Conservation (phyloP, 805 yeast genomes). For the Metschnikowia hibisci region DNA sequence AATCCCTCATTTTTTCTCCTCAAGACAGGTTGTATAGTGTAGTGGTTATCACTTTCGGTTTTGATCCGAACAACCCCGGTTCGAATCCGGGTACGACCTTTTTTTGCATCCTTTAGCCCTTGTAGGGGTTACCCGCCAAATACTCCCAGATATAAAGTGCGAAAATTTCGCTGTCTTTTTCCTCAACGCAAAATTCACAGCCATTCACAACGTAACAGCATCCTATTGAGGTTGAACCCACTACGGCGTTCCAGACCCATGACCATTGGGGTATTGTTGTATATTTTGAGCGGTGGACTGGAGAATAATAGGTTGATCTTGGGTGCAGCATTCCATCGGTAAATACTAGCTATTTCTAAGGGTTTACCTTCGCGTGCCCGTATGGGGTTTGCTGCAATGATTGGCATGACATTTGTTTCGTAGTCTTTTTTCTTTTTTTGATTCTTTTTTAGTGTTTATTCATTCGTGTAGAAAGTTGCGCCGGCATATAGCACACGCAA, state of each 20-base stretch:
- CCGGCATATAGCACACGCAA: too few relatives aligned
- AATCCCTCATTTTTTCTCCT: too few relatives aligned
- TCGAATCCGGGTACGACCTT: conserved; percentile 79
- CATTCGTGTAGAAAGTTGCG: neutral
- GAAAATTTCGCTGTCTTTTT: conserved; percentile 13
- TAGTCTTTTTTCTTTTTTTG: neutral
- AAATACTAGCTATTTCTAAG: conserved; percentile 49
- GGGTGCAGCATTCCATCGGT: conserved; percentile 71
- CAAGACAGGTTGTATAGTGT: conserved; percentile 52
- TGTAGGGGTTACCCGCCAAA: conserved; percentile 28
- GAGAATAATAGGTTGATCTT: conserved; percentile 60
- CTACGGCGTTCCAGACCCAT: conserved; percentile 65
- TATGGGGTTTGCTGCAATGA: conserved; percentile 68
- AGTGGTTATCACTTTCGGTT: conserved; percentile 80
- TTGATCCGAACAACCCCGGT: conserved; percentile 80
- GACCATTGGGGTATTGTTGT: conserved; percentile 59
- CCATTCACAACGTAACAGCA: conserved; percentile 58
- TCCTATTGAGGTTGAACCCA: conserved; percentile 68
- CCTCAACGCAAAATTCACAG: conserved; percentile 63
- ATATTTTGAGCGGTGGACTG: conserved; percentile 47
- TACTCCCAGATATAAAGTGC: conserved; percentile 14
- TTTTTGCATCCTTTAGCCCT: conserved; percentile 10
- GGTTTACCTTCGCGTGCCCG: conserved; percentile 76
- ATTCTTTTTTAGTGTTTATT: neutral
- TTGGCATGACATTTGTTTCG: conserved; percentile 43